Evolutionary conservation across 2,329 filamentous ascomycete genomes (phyloP).

Genomic region (Teratosphaeria zuluensis): DNA sequence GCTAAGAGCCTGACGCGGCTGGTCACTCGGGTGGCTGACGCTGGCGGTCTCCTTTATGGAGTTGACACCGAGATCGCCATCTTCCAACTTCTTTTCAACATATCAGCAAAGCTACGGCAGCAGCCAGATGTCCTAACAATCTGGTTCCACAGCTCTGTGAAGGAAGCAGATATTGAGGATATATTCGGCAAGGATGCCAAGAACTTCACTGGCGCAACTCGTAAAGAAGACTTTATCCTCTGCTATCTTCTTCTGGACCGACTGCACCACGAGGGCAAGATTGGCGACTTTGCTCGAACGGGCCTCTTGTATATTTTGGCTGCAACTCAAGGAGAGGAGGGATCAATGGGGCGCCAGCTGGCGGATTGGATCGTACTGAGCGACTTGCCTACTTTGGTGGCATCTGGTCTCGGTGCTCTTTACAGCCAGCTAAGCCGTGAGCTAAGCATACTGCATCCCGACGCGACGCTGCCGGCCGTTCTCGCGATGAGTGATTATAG

Average conservation of each 20-base stretch:
- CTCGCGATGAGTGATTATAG: constrained; percentile 83
- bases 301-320: constrained; percentile 94
- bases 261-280: constrained; percentile 88
- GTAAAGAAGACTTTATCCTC: constrained; percentile 84
- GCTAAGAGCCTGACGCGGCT: constrained; percentile 81
- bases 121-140: constrained; percentile 77
- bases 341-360: constrained; percentile 53
- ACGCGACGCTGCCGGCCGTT: constrained; percentile 68
- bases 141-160: constrained; percentile 64
- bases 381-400: constrained; percentile 93
- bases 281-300: constrained; percentile 91
- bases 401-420: constrained; percentile 76
- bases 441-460: constrained; percentile 68
- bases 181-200: constrained; percentile 43
- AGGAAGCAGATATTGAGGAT: constrained; percentile 23
- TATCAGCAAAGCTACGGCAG: constrained; percentile 89
- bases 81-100: constrained; percentile 88
- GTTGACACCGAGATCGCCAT: constrained; percentile 78
- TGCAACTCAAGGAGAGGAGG: constrained; percentile 46
- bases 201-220: constrained; percentile 72
- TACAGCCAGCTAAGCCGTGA: constrained; percentile 66
- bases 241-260: constrained; percentile 96
- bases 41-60: constrained; percentile 62
- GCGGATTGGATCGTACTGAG: constrained; percentile 98
- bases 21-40: constrained; percentile 65